phyloP scores from a whole-genome alignment of 352 stramenopile genomes.

The Globisporangium polare region DNA sequence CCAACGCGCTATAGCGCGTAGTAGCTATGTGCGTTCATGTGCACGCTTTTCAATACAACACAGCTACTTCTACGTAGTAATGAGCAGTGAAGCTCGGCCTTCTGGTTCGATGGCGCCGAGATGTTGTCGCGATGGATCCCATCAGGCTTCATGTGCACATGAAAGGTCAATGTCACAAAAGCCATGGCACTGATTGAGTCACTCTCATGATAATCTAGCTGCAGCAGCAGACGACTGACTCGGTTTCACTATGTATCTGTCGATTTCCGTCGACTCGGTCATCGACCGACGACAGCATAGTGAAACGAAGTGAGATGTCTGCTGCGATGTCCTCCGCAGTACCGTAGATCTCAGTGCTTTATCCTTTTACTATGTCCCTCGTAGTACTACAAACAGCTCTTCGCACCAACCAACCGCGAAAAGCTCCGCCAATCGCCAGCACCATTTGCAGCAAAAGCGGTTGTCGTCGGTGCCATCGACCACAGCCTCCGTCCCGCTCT shows the following conservation, averaged over 20 bases:
- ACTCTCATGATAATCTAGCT: conserved; percentile 7
- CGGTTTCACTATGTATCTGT: too few relatives aligned
- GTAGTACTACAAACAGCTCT: conserved; percentile 15
- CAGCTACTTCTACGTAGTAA: background rate
- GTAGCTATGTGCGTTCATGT: background rate
- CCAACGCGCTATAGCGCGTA: background rate
- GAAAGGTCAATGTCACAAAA: background rate
- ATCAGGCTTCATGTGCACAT: too few relatives aligned
- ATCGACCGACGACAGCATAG: too few relatives aligned
- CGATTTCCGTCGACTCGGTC: too few relatives aligned
- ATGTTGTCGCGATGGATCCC: too few relatives aligned
- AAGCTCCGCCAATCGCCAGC: conserved; percentile 3
- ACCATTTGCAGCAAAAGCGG: conserved; percentile 2
- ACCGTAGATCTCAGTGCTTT: background rate
- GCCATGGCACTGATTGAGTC: background rate
- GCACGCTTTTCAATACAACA: background rate
- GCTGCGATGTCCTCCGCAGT: background rate
- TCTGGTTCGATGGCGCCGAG: too few relatives aligned
- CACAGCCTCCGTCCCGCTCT: background rate
- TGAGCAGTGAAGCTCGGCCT: too few relatives aligned
- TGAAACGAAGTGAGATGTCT: background rate
- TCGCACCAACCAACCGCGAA: conserved; percentile 10
- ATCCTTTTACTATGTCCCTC: conserved; percentile 22
- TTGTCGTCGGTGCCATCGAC: conserved; percentile 4
- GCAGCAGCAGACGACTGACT: background rate